These are phyloP conservation scores for Xylaria longipes DNA, from an alignment of 495 filamentous ascomycete species.

Conservation along the genomic window DNA sequence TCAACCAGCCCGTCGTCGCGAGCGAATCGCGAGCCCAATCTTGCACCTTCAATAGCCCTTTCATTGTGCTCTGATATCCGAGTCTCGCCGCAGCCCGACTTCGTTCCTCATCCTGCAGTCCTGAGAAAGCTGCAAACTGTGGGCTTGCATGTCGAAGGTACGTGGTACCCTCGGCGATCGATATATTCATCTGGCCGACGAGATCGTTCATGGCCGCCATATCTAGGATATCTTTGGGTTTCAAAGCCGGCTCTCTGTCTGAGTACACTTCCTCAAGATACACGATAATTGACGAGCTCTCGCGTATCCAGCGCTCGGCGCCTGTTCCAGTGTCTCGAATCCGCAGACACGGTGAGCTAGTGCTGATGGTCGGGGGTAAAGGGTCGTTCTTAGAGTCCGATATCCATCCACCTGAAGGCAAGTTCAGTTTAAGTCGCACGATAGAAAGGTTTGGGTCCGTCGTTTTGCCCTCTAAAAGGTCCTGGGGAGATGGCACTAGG, in stretches of 20 bases:
- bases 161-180: not conserved
- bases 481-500: not conserved
- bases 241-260: not conserved
- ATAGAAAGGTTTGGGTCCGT: conserved; percentile 8
- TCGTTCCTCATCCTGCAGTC: not conserved
- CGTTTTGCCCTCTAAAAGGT: conserved; percentile 3
- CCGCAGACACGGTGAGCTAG: conserved; percentile 6
- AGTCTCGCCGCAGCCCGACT: conserved; percentile 1
- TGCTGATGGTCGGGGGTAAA: not conserved
- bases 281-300: conserved; percentile 12
- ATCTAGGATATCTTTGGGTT: not conserved
- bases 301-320: conserved; percentile 4
- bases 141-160: conserved; percentile 12
- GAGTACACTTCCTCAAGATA: conserved; percentile 11
- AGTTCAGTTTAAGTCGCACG: not conserved
- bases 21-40: conserved; percentile 7
- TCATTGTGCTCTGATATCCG: not conserved
- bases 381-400: conserved; percentile 8
- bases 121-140: not conserved
- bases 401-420: not conserved
- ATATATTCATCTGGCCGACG: not conserved
- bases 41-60: not conserved
- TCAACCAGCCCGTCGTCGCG: conserved; percentile 18
- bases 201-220: not conserved
- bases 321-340: conserved; percentile 3